Evolutionary conservation across 1,284 basidiomycete genomes (phyloP).

Genomic region (Ganoderma leucocontextum): DNA sequence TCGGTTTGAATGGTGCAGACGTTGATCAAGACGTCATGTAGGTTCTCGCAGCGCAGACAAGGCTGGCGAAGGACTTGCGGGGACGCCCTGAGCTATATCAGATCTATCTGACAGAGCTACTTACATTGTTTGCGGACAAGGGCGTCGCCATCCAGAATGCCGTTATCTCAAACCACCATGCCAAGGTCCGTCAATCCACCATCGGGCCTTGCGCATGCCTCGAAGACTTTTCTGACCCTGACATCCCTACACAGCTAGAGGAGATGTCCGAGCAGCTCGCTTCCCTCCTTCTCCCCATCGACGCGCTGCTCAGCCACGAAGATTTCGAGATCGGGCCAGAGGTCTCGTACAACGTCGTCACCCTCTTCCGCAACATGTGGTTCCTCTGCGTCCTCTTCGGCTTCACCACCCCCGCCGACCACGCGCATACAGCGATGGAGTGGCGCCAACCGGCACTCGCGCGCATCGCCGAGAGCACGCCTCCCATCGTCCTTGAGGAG

Average conservation of each 20-base stretch:
- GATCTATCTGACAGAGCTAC: slow-evolving; percentile 84
- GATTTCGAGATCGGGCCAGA: slow-evolving; percentile 74
- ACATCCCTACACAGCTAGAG: slow-evolving; percentile 59
- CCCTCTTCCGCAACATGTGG: slow-evolving; percentile 95
- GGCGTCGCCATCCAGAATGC: slow-evolving; percentile 90
- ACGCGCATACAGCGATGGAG: slow-evolving; percentile 68
- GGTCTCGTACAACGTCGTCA: slow-evolving; percentile 72
- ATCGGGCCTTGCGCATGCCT: neutral
- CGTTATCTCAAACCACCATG: slow-evolving; percentile 66
- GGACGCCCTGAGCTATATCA: slow-evolving; percentile 80
- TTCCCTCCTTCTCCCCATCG: slow-evolving; percentile 89
- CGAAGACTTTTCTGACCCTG: slow-evolving; percentile 21
- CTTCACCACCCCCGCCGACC: slow-evolving; percentile 59
- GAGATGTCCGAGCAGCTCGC: slow-evolving; percentile 88
- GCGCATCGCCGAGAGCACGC: slow-evolving; percentile 90
- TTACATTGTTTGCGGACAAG: slow-evolving; percentile 90
- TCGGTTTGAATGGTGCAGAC: neutral
- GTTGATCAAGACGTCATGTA: slow-evolving; percentile 36
- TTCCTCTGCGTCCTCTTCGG: slow-evolving; percentile 90
- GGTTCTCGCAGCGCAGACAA: slow-evolving; percentile 89
- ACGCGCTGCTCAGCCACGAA: slow-evolving; percentile 83
- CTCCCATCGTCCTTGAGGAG: slow-evolving; percentile 84
- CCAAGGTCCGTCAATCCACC: slow-evolving; percentile 62
- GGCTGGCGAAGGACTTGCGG: slow-evolving; percentile 81
- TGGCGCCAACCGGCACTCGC: slow-evolving; percentile 82